Conservation (phyloP, 345 rosid genomes). For the Melaleuca quinquenervia region DNA sequence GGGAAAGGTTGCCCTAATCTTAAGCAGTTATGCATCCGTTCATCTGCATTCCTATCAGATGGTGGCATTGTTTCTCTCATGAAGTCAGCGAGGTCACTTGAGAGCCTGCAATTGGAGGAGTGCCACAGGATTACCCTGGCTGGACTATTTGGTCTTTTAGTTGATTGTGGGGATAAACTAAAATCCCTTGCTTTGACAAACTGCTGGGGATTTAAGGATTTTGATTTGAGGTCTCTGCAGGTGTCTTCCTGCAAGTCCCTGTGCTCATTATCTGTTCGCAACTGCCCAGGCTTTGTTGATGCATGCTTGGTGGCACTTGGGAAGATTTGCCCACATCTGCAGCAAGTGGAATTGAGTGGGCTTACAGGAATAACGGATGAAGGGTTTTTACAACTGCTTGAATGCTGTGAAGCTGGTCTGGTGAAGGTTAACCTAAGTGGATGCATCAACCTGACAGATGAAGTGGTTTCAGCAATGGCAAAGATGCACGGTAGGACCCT, state of each 20-base stretch:
- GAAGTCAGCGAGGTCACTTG: conserved; percentile 50
- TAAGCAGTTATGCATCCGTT: conserved; percentile 39
- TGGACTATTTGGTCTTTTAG: conserved; percentile 72
- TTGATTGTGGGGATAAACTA: conserved; percentile 59
- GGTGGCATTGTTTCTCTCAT: conserved; percentile 68
- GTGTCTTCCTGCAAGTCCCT: conserved; percentile 39
- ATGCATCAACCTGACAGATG: conserved; percentile 24
- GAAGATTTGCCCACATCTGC: conserved; percentile 60
- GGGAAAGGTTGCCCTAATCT: conserved; percentile 83
- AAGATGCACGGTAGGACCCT: conserved; percentile 24
- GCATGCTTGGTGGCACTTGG: conserved; percentile 50
- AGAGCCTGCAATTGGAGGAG: conserved; percentile 81
- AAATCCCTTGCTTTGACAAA: conserved; percentile 54
- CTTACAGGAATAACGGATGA: conserved; percentile 65
- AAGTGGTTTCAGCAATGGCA: conserved; percentile 18
- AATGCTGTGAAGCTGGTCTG: conserved; percentile 26
- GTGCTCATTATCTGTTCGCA: conserved; percentile 41
- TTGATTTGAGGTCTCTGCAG: conserved; percentile 20
- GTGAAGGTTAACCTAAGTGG: conserved; percentile 32
- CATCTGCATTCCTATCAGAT: conserved; percentile 55
- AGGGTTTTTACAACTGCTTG: conserved; percentile 53
- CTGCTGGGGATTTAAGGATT: conserved; percentile 74
- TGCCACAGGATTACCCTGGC: conserved; percentile 92
- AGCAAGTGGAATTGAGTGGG: conserved; percentile 52
- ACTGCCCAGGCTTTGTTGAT: conserved; percentile 90